A percentile compares a stretch with the other conserved stretches of the same genome.
Conservation (phyloP, 345 rosid genomes). For the Pugionium dolabratum region DNA sequence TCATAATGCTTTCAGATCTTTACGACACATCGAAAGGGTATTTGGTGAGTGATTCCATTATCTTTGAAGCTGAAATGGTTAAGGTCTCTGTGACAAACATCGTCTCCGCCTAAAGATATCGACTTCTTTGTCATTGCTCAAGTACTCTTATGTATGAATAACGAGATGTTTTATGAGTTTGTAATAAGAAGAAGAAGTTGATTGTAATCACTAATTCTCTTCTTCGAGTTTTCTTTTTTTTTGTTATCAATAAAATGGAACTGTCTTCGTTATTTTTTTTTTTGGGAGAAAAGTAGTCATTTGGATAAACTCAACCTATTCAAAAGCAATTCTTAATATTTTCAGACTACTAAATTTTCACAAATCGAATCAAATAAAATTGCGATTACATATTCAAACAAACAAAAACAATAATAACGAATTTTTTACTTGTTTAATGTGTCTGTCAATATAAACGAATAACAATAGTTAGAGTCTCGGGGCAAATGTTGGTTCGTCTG, state of each 20-base stretch:
- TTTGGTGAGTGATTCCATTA: constrained; percentile 38
- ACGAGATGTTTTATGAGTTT: constrained; percentile 1
- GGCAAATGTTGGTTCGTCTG: too few species aligned
- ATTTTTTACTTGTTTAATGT: too few species aligned
- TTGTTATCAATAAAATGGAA: constrained; percentile 15
- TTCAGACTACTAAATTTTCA: too few species aligned
- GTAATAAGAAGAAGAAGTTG: constrained; percentile 6
- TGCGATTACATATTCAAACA: too few species aligned
- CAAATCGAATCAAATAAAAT: too few species aligned
- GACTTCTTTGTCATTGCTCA: neutral
- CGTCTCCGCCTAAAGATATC: constrained; percentile 15
- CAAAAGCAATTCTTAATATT: too few species aligned
- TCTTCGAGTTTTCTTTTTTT: neutral
- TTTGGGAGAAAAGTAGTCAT: neutral
- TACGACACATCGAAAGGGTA: constrained; percentile 36
- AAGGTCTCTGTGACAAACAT: constrained; percentile 36
- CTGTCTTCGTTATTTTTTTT: neutral
- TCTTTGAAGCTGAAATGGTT: constrained; percentile 46
- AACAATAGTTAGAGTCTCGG: too few species aligned
- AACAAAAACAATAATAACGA: too few species aligned
- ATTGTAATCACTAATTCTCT: constrained; percentile 12
- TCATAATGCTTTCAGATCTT: constrained; percentile 30
- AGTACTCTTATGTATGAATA: constrained; percentile 6
- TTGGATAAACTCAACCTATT: neutral
- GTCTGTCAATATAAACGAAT: too few species aligned